phyloP scores from a whole-genome alignment of 148 eudicot species.

The Nepenthes gracilis region DNA sequence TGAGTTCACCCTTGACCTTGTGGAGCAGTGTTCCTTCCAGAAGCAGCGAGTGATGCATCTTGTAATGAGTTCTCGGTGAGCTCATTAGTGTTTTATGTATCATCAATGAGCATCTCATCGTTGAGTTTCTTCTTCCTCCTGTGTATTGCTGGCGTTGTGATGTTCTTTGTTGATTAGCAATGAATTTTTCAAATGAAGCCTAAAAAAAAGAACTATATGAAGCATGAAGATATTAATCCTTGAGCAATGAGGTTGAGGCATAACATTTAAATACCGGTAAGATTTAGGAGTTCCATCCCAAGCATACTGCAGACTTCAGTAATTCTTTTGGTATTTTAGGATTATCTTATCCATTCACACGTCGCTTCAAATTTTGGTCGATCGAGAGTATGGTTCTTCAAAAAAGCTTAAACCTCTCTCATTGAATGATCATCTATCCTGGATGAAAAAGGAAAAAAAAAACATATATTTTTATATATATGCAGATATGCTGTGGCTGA shows the following conservation, averaged over 20 bases:
- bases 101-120: neutral
- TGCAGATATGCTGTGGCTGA: too few species aligned
- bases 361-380: too few species aligned
- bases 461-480: too few species aligned
- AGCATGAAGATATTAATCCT: neutral
- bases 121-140: neutral
- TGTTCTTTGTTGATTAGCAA: neutral
- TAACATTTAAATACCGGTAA: too few species aligned
- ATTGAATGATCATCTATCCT: too few species aligned
- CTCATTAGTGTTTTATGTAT: neutral
- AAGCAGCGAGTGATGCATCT: conserved; percentile 96
- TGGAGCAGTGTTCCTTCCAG: conserved; percentile 97
- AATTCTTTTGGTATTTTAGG: too few species aligned
- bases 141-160: neutral
- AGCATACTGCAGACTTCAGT: too few species aligned
- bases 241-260: neutral
- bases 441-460: too few species aligned
- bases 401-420: too few species aligned
- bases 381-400: too few species aligned
- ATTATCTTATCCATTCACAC: too few species aligned
- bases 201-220: neutral
- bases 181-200: neutral
- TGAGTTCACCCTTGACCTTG: conserved; percentile 98
- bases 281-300: too few species aligned
- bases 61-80: conserved; percentile 74